A percentile compares a stretch with the other conserved stretches of the same genome.
Conservation (phyloP, 257 asterid genomes). For the Nicotiana tabacum region DNA sequence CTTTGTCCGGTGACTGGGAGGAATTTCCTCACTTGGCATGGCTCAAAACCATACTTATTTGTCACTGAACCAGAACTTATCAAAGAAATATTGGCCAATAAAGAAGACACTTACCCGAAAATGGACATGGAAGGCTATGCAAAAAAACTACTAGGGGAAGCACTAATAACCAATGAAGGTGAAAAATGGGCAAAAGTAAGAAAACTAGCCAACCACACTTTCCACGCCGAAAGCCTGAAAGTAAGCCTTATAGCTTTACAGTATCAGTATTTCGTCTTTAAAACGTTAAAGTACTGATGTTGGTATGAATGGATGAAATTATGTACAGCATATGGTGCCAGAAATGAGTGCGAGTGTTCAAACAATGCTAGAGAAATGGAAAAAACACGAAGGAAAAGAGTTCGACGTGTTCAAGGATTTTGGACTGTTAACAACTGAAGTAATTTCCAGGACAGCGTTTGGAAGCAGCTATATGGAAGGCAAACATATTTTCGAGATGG, state of each 20-base stretch:
- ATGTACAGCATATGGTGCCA: slow-evolving; percentile 43
- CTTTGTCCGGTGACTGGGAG: slow-evolving; percentile 27
- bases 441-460: slow-evolving; percentile 66
- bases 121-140: slow-evolving; percentile 60
- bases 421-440: slow-evolving; percentile 47
- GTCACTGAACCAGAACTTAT: slow-evolving; percentile 54
- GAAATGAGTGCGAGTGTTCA: slow-evolving; percentile 46
- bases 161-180: slow-evolving; percentile 58
- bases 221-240: slow-evolving; percentile 56
- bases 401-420: slow-evolving; percentile 57
- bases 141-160: slow-evolving; percentile 62
- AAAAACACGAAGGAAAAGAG: slow-evolving; percentile 41
- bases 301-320: neutral
- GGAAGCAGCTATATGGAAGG: slow-evolving; percentile 72
- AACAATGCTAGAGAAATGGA: slow-evolving; percentile 53
- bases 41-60: slow-evolving; percentile 47
- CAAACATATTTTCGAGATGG: slow-evolving; percentile 51
- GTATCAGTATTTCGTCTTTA: neutral
- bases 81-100: slow-evolving; percentile 48
- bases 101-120: slow-evolving; percentile 45
- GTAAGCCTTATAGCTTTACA: slow-evolving; percentile 19
- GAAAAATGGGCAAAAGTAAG: slow-evolving; percentile 59
- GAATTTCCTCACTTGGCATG: slow-evolving; percentile 55
- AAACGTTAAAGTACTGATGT: neutral
- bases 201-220: slow-evolving; percentile 52